phyloP scores from a whole-genome alignment of 2,329 filamentous ascomycete genomes.

The Fragosphaeria purpurea region DNA sequence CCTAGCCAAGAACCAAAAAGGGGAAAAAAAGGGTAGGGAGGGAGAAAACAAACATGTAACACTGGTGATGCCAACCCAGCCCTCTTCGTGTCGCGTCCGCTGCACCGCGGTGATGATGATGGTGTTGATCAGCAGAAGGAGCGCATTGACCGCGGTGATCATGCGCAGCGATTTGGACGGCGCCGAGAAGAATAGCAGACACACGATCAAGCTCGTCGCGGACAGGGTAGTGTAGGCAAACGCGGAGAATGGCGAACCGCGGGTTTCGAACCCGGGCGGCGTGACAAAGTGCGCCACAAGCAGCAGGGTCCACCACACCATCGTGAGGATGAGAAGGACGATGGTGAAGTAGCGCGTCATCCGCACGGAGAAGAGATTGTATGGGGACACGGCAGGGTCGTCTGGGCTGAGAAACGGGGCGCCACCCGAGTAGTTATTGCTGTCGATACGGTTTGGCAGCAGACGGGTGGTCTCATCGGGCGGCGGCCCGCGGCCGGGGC shows the following conservation, averaged over 20 bases:
- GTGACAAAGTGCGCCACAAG: conserved; percentile 88
- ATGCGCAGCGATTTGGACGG: conserved; percentile 73
- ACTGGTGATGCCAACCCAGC: conserved; percentile 81
- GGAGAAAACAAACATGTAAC: conserved; percentile 50
- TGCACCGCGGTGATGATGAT: conserved; percentile 70
- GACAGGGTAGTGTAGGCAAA: conserved; percentile 77
- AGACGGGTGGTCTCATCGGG: conserved; percentile 50
- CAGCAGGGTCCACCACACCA: conserved; percentile 86
- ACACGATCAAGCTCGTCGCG: conserved; percentile 62
- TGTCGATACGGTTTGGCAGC: conserved; percentile 56
- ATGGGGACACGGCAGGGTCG: conserved; percentile 80
- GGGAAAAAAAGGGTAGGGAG: background rate
- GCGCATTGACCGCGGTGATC: conserved; percentile 56
- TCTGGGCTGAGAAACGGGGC: conserved; percentile 58
- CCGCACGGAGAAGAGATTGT: conserved; percentile 89
- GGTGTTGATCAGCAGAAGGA: conserved; percentile 61
- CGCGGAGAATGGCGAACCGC: conserved; percentile 86
- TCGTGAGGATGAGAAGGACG: conserved; percentile 62
- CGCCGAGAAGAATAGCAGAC: conserved; percentile 76
- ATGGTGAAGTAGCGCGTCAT: conserved; percentile 69
- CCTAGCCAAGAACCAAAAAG: background rate
- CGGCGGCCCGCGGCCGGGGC: background rate
- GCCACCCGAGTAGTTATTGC: conserved; percentile 23
- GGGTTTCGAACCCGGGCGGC: conserved; percentile 72
- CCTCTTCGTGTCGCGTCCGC: conserved; percentile 70